phyloP scores from a whole-genome alignment of 495 filamentous ascomycete genomes.

The Neurospora sp. region DNA sequence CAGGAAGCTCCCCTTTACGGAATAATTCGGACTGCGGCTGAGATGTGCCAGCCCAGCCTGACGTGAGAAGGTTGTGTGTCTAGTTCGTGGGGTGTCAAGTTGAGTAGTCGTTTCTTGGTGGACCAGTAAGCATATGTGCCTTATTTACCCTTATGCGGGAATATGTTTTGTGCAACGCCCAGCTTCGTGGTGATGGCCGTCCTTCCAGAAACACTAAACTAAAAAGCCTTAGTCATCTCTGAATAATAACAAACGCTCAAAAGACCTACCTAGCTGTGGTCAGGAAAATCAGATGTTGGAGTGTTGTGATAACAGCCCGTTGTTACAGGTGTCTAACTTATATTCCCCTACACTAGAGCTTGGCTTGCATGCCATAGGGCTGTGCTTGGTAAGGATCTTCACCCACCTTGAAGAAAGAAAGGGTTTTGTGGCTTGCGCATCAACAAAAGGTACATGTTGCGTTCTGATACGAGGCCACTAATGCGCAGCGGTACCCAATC shows the following conservation, averaged over 20 bases:
- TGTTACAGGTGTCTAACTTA: neutral
- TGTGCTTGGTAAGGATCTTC: conserved; percentile 10
- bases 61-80: neutral
- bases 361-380: conserved; percentile 6
- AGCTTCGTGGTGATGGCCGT: neutral
- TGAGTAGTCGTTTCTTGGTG: neutral
- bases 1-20: neutral
- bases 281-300: neutral
- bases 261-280: neutral
- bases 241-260: neutral
- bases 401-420: neutral
- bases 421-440: neutral
- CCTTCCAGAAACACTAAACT: neutral
- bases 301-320: neutral
- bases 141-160: neutral
- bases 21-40: neutral
- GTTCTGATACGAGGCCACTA: neutral
- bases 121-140: neutral
- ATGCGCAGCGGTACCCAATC: neutral
- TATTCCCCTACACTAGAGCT: neutral
- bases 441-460: neutral
- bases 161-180: neutral
- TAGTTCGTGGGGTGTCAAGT: neutral
- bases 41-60: neutral
- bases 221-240: neutral